Evolutionary conservation across 164 flowering plant genomes (phyloP).

Genomic region (Berberis thunbergii): DNA sequence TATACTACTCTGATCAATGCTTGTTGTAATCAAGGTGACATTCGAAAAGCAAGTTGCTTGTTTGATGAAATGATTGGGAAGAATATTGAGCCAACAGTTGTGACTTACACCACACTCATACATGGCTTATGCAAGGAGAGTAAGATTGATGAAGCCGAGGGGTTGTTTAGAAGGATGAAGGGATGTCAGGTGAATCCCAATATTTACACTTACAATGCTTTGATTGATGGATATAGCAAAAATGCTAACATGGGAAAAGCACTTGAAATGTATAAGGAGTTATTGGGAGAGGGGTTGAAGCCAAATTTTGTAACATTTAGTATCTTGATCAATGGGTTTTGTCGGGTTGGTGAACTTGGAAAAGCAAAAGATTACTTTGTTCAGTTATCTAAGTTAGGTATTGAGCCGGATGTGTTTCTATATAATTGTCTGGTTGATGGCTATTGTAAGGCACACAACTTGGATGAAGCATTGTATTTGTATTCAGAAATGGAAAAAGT

Average conservation of each 20-base stretch:
- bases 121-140: conserved; percentile 41
- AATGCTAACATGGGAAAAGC: conserved; percentile 24
- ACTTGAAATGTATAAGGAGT: conserved; percentile 36
- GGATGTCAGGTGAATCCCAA: conserved; percentile 42
- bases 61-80: conserved; percentile 49
- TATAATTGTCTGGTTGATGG: conserved; percentile 66
- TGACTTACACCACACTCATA: conserved; percentile 53
- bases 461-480: conserved; percentile 34
- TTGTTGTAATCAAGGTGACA: conserved; percentile 38
- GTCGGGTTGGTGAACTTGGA: conserved; percentile 40
- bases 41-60: conserved; percentile 25
- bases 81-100: conserved; percentile 45
- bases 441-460: conserved; percentile 24
- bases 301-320: conserved; percentile 59
- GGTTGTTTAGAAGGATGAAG: conserved; percentile 37
- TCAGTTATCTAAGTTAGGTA: conserved; percentile 43
- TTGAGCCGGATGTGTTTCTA: conserved; percentile 39
- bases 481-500: conserved; percentile 36
- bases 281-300: conserved; percentile 30
- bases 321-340: conserved; percentile 41
- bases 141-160: conserved; percentile 37
- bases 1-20: conserved; percentile 58
- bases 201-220: conserved; percentile 45
- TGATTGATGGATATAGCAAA: conserved; percentile 66
- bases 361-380: conserved; percentile 37